Conservation (phyloP, 805 yeast species). For the Wickerhamiella brachini region DNA sequence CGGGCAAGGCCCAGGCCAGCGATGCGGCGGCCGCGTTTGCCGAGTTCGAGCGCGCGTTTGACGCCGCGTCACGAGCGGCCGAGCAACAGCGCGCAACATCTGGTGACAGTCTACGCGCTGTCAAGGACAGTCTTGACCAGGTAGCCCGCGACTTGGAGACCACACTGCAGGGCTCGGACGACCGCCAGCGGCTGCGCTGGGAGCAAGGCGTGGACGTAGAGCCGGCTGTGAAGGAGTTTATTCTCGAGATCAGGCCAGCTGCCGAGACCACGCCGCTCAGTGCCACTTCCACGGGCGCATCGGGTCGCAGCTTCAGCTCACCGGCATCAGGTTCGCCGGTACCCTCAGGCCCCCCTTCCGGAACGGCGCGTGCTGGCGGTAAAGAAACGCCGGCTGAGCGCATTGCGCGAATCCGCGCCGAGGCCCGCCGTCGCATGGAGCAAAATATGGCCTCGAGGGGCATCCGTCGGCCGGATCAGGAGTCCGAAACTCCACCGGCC, state of each 20-base stretch:
- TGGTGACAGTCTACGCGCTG: slow-evolving; percentile 50
- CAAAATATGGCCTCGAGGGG: slow-evolving; percentile 20
- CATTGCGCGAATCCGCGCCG: slow-evolving; percentile 20
- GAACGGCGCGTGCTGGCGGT: not conserved
- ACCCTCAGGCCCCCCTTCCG: not conserved
- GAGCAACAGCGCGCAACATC: slow-evolving; percentile 41
- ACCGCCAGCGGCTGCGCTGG: slow-evolving; percentile 54
- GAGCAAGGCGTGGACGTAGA: slow-evolving; percentile 70
- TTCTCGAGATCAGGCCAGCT: slow-evolving; percentile 34
- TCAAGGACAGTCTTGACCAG: slow-evolving; percentile 55
- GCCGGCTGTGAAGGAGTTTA: slow-evolving; percentile 49
- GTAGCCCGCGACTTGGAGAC: slow-evolving; percentile 38
- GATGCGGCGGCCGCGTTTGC: slow-evolving; percentile 33
- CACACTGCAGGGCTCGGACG: slow-evolving; percentile 27
- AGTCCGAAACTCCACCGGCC: not conserved
- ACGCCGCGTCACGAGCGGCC: slow-evolving; percentile 38
- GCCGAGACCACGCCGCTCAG: not conserved
- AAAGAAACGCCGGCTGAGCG: slow-evolving; percentile 19
- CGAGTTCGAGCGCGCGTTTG: slow-evolving; percentile 40
- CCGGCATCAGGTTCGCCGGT: not conserved
- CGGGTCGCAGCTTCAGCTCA: not conserved
- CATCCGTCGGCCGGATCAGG: slow-evolving; percentile 6
- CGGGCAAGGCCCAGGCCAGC: slow-evolving; percentile 55
- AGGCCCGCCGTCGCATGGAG: slow-evolving; percentile 18
- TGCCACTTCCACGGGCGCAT: not conserved